Conservation (phyloP, 192 early-diverging fungal species). For the Coemansia sp. region DNA sequence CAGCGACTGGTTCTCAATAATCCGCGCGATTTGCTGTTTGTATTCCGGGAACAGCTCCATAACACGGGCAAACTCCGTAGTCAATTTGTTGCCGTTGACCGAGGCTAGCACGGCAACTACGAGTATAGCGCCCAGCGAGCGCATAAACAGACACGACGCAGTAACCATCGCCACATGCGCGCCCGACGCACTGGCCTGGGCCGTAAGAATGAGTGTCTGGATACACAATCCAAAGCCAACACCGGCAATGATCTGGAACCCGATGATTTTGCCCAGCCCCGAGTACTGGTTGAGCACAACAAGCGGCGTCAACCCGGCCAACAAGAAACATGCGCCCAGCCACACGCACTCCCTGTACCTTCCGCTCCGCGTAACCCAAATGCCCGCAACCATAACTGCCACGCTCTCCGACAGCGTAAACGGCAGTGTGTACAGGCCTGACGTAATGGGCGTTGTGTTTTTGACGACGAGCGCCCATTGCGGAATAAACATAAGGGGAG, state of each 20-base stretch:
- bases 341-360: conserved; percentile 64
- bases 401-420: conserved; percentile 21
- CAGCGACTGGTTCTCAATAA: conserved; percentile 30
- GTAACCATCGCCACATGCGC: conserved; percentile 67
- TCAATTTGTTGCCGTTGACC: conserved; percentile 58
- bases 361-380: conserved; percentile 58
- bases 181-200: conserved; percentile 62
- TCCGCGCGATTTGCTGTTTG: conserved; percentile 18
- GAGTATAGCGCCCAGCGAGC: conserved; percentile 59
- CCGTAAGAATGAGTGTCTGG: conserved; percentile 67
- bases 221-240: conserved; percentile 72
- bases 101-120: conserved; percentile 59
- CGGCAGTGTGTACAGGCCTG: conserved; percentile 29
- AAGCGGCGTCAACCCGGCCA: conserved; percentile 63
- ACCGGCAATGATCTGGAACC: conserved; percentile 68
- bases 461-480: conserved; percentile 40
- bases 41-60: conserved; percentile 7
- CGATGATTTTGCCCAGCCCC: conserved; percentile 55
- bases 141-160: conserved; percentile 62
- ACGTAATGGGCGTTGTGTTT: conserved; percentile 28
- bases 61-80: conserved; percentile 20
- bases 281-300: conserved; percentile 53
- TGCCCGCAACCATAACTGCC: conserved; percentile 59
- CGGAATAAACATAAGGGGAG: conserved; percentile 36
- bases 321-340: conserved; percentile 61